Conservation (phyloP, 2,329 filamentous ascomycete genomes). For the Cytospora chrysosperma region DNA sequence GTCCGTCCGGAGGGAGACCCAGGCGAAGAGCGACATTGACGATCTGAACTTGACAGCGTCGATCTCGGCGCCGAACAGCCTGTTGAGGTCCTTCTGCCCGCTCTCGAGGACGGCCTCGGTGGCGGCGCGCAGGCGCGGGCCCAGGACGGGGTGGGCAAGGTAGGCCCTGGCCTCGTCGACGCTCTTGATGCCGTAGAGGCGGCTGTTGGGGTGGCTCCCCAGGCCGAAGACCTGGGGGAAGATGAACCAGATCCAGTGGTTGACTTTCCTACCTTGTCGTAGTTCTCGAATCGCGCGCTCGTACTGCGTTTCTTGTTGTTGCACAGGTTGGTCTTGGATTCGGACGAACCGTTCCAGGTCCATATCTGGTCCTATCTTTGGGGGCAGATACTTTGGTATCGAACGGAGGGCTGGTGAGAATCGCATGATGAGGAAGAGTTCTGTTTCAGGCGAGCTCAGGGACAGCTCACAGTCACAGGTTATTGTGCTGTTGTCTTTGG, state of each 20-base stretch:
- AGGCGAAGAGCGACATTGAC: constrained; percentile 14
- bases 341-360: constrained; percentile 12
- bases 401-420: neutral
- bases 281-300: constrained; percentile 10
- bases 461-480: neutral
- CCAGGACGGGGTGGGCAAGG: constrained; percentile 4
- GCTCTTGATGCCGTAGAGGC: constrained; percentile 7
- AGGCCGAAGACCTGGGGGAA: constrained; percentile 18
- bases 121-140: neutral
- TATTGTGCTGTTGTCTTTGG: too few relatives aligned
- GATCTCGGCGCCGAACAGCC: constrained; percentile 2
- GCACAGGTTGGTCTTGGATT: neutral
- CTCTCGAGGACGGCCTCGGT: constrained; percentile 2
- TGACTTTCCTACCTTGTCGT: neutral
- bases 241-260: constrained; percentile 1
- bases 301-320: constrained; percentile 3
- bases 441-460: neutral
- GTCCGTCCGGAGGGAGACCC: neutral
- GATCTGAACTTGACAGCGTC: neutral
- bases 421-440: neutral
- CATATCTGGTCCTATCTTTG: neutral
- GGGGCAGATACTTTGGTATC: neutral
- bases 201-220: constrained; percentile 8
- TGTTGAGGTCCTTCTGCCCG: constrained; percentile 4
- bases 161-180: constrained; percentile 14